Evolutionary conservation across 2,329 filamentous ascomycete species (phyloP), one percentile per base, ranked within the genome.

Genomic region (Phyllosticta ampelicida): DNA sequence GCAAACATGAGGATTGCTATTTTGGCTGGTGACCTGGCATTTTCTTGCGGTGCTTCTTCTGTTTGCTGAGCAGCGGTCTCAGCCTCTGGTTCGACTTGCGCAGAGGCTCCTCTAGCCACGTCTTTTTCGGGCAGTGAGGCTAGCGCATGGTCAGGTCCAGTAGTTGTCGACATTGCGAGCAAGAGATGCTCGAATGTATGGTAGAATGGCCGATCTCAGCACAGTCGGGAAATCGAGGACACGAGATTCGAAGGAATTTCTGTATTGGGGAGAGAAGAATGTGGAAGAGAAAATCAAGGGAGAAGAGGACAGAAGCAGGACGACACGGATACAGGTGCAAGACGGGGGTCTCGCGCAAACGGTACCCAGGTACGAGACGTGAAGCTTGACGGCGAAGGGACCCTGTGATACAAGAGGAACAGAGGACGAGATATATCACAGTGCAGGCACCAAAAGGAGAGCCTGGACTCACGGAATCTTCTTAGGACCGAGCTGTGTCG

Each of bases 1-100:
- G 77, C 76, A 26, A 73, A 65, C 77, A 79, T 79, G 63, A 80
- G 79, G 58, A 79, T 61, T 5, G 71, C 70, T 58, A 77, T 74
- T 65, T 79, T 72, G 48, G 69, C 63, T 60, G 68, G 70, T 60
- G 71, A 73, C 51, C 73, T 67, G 53, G 65, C 67, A 49, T 61
- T 63, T 55, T 68, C 62, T n/a, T 44, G 13, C n/a, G 36, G 36
- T 16, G 5, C 36, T 5, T 44, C 36, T n/a, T 44, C n/a, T 44
- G 36, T 16, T 8, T 18, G 36, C n/a, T 44, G 36, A 44, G 36
- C n/a, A 8, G 36, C 13, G 8, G 36, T n/a, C 5, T 44, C 36
- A 2, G 36, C 36, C 36, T 44, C 11, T 44, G 36, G 36, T 4
- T 44, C 36, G 13, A 44, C 36, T 16, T 44, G 36, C 11, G 36